Evolutionary conservation across 2,329 filamentous ascomycete species (phyloP).

Genomic region (Ascochyta koolunga): DNA sequence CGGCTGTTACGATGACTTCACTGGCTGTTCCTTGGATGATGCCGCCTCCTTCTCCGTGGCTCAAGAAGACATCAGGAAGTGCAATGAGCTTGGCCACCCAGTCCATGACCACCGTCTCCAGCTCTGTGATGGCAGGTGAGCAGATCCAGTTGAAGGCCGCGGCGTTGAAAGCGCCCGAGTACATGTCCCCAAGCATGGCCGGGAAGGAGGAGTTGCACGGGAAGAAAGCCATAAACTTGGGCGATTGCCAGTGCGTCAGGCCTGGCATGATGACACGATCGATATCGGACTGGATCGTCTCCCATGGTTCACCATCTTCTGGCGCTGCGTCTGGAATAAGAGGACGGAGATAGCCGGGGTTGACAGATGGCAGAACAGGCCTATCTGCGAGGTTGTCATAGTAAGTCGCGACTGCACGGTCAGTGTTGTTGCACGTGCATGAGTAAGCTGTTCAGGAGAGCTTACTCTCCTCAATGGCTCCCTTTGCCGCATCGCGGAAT

Average conservation of each 20-base stretch:
- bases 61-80: conserved; percentile 76
- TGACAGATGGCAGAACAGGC: conserved; percentile 76
- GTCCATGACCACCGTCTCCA: conserved; percentile 91
- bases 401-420: conserved; percentile 74
- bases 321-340: conserved; percentile 74
- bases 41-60: conserved; percentile 78
- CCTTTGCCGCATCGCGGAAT: conserved; percentile 77
- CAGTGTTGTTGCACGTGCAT: not conserved
- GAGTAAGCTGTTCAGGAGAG: not conserved
- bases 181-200: conserved; percentile 88
- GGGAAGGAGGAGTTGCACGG: conserved; percentile 83
- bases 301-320: conserved; percentile 73
- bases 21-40: conserved; percentile 94
- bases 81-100: conserved; percentile 81
- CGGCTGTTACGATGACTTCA: conserved; percentile 83
- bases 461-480: conserved; percentile 80
- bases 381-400: conserved; percentile 75
- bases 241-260: conserved; percentile 92
- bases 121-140: conserved; percentile 86
- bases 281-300: conserved; percentile 80
- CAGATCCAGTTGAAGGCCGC: conserved; percentile 98
- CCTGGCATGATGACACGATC: conserved; percentile 87
- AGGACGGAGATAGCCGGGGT: conserved; percentile 83
- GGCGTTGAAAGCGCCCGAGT: conserved; percentile 84
- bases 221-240: conserved; percentile 94